phyloP scores from a whole-genome alignment of 371 early-diverging fungal genomes.

The Mortierella sp. region DNA sequence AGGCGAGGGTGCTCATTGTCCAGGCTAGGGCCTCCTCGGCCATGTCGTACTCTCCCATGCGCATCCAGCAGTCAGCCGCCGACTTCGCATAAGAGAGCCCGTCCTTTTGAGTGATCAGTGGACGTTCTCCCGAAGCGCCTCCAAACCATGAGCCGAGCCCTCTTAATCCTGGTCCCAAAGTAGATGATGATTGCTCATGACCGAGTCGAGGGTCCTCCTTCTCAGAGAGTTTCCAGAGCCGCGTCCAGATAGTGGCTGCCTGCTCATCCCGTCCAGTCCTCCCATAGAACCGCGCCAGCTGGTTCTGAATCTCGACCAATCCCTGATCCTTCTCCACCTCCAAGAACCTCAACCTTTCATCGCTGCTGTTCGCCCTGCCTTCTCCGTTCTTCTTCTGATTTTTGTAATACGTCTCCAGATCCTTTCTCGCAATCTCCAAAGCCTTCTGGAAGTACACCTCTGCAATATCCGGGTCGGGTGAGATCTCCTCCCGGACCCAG shows the following conservation, averaged over 20 bases:
- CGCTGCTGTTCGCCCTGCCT: too few species aligned
- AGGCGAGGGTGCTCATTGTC: slow-evolving; percentile 25
- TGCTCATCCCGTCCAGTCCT: slow-evolving; percentile 42
- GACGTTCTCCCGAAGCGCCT: slow-evolving; percentile 8
- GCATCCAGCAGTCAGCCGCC: slow-evolving; percentile 57
- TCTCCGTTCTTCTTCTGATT: slow-evolving; percentile 6
- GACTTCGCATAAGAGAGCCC: slow-evolving; percentile 28
- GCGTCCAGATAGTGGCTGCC: slow-evolving; percentile 48
- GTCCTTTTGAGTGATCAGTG: slow-evolving; percentile 35
- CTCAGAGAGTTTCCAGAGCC: slow-evolving; percentile 43
- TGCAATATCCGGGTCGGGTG: slow-evolving; percentile 42
- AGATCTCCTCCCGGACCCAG: slow-evolving; percentile 51
- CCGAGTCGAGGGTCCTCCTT: neutral
- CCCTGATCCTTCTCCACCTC: slow-evolving; percentile 41
- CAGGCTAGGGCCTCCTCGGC: slow-evolving; percentile 54
- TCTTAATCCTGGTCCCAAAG: neutral
- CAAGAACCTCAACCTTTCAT: neutral
- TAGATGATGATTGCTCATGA: neutral
- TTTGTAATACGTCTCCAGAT: slow-evolving; percentile 19
- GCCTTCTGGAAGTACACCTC: slow-evolving; percentile 39
- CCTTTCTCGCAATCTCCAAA: slow-evolving; percentile 26
- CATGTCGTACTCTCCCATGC: slow-evolving; percentile 46
- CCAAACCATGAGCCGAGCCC: slow-evolving; percentile 16
- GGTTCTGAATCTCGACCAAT: slow-evolving; percentile 40
- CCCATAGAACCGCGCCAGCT: slow-evolving; percentile 38